Evolutionary conservation across 345 rosid species (phyloP).

Genomic region (Eucalyptus curtisii): DNA sequence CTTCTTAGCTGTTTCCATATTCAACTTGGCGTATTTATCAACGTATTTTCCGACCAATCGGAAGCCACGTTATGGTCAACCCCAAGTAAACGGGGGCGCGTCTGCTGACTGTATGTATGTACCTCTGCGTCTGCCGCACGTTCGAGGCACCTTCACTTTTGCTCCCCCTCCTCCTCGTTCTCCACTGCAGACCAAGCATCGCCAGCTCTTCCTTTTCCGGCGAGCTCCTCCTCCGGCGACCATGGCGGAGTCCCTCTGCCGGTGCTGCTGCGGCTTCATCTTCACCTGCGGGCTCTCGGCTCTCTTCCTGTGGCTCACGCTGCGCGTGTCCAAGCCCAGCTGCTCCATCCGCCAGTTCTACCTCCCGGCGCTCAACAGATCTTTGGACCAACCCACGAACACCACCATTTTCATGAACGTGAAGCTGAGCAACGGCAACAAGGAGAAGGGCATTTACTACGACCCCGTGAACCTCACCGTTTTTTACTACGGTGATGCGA

Average conservation of each 20-base stretch:
- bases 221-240: neutral
- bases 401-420: slow-evolving; percentile 35
- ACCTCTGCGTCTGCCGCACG: neutral
- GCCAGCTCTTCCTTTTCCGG: neutral
- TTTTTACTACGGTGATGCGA: slow-evolving; percentile 1
- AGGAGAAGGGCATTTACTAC: slow-evolving; percentile 58
- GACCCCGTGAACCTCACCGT: slow-evolving; percentile 36
- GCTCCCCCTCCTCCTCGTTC: neutral
- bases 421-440: slow-evolving; percentile 49
- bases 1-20: rapidly evolving
- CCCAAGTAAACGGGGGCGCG: neutral
- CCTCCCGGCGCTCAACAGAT: slow-evolving; percentile 45
- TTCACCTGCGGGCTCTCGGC: slow-evolving; percentile 47
- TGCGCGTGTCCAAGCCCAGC: slow-evolving; percentile 49
- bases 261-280: slow-evolving; percentile 46
- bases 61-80: neutral
- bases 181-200: neutral
- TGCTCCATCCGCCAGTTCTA: slow-evolving; percentile 29
- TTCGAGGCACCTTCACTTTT: neutral
- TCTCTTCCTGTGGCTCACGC: slow-evolving; percentile 67
- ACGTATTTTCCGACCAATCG: neutral
- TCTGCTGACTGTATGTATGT: neutral
- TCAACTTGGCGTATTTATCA: neutral
- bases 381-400: slow-evolving; percentile 7
- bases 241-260: slow-evolving; percentile 22